These are phyloP conservation scores for Allomyces macrogynus DNA, from an alignment of 192 early-diverging fungal genomes.

Conservation along the genomic window DNA sequence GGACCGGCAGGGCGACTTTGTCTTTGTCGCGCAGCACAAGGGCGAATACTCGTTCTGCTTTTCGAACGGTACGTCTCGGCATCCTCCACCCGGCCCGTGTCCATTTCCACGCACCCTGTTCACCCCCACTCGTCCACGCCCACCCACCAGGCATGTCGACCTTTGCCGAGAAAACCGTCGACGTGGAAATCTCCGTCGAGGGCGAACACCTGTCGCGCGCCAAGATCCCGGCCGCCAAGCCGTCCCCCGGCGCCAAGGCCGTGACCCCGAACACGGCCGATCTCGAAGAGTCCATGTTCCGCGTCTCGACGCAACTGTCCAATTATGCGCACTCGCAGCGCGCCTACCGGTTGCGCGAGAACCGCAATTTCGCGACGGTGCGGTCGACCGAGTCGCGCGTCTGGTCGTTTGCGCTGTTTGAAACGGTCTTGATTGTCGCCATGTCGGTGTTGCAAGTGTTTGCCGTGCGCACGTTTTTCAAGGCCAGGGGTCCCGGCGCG, in stretches of 20 bases:
- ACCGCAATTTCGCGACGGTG: constrained; percentile 79
- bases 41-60: constrained; percentile 98
- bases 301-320: constrained; percentile 37
- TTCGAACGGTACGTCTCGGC: constrained; percentile 43
- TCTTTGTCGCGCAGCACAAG: constrained; percentile 59
- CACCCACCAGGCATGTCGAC: constrained; percentile 43
- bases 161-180: constrained; percentile 82
- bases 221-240: constrained; percentile 21
- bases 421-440: constrained; percentile 53
- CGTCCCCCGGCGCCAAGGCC: constrained; percentile 16
- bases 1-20: constrained; percentile 88
- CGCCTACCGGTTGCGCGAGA: constrained; percentile 75
- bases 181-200: constrained; percentile 87
- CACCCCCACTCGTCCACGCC: too few relatives aligned
- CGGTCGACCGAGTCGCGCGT: constrained; percentile 64
- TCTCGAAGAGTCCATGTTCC: constrained; percentile 32
- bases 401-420: constrained; percentile 77
- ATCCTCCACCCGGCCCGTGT: too few relatives aligned
- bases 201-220: constrained; percentile 39
- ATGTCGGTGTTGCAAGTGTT: constrained; percentile 86
- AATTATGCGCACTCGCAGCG: constrained; percentile 62
- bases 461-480: constrained; percentile 81
- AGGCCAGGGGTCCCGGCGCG: too few relatives aligned
- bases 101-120: too few relatives aligned
- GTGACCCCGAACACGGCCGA: constrained; percentile 19